These are phyloP conservation scores for Gonium pectorale DNA, from an alignment of 139 green algal species.

Conservation along the genomic window DNA sequence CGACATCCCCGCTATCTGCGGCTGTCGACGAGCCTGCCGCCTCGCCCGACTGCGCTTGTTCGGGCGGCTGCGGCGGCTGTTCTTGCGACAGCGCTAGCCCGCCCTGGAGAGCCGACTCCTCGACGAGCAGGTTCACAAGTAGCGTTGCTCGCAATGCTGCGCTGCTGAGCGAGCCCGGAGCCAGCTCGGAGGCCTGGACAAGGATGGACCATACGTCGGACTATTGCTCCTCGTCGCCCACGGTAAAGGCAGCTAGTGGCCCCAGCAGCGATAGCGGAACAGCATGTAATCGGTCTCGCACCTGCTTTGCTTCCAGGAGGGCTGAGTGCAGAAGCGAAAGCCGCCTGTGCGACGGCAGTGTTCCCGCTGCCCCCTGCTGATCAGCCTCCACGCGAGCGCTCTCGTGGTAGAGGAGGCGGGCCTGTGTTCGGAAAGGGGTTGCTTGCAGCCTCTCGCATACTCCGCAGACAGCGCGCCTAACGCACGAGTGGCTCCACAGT, in stretches of 20 bases:
- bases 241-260: no score
- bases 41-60: not conserved
- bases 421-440: no score
- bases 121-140: constrained; percentile 73
- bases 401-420: constrained; percentile 76
- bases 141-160: constrained; percentile 68
- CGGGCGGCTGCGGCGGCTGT: constrained; percentile 7
- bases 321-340: constrained; percentile 67
- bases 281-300: not conserved
- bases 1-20: not conserved
- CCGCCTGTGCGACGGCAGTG: constrained; percentile 47
- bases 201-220: no score
- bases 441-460: no score
- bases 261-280: no score
- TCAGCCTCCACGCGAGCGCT: constrained; percentile 56
- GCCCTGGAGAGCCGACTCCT: constrained; percentile 56
- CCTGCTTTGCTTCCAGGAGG: constrained; percentile 44
- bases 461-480: no score
- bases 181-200: constrained; percentile 55
- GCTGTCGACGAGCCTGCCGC: not conserved
- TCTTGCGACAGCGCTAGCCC: constrained; percentile 15
- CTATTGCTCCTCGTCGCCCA: no score
- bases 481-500: no score
- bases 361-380: constrained; percentile 11
- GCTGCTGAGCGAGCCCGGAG: constrained; percentile 61